Conservation (phyloP, 192 early-diverging fungal species). For the Entomortierella parvispora region DNA sequence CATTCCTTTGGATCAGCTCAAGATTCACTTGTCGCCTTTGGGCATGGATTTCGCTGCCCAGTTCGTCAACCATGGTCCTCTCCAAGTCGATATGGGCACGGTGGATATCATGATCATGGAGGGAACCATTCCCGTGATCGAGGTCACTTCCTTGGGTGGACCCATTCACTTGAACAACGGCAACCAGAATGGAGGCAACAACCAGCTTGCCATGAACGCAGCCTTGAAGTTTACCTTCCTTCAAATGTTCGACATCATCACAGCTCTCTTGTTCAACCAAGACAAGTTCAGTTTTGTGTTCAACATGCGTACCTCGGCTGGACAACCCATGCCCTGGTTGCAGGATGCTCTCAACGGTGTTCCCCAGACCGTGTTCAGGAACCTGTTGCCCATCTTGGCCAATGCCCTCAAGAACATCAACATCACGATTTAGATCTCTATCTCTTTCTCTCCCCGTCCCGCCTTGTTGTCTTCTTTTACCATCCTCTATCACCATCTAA, state of each 20-base stretch:
- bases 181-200: conserved; percentile 36
- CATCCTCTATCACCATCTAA: too few relatives aligned
- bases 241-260: conserved; percentile 17
- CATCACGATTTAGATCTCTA: conserved; percentile 67
- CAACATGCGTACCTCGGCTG: conserved; percentile 30
- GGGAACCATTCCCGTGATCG: conserved; percentile 3
- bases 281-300: conserved; percentile 26
- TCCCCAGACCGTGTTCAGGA: conserved; percentile 12
- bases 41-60: conserved; percentile 25
- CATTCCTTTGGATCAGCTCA: conserved; percentile 22
- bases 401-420: conserved; percentile 20
- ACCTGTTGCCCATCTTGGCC: conserved; percentile 37
- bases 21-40: conserved; percentile 26
- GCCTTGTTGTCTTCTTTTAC: too few relatives aligned
- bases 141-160: conserved; percentile 26
- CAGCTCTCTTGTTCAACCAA: conserved; percentile 7
- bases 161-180: conserved; percentile 34
- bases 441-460: too few relatives aligned
- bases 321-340: conserved; percentile 49
- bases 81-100: conserved; percentile 37
- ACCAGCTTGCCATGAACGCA: conserved; percentile 8
- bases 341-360: conserved; percentile 40
- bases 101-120: conserved; percentile 23
- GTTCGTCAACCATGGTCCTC: conserved; percentile 29
- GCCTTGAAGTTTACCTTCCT: conserved; percentile 33